Conservation (phyloP, 2,329 filamentous ascomycete species). For the Cyphellophora europaea region DNA sequence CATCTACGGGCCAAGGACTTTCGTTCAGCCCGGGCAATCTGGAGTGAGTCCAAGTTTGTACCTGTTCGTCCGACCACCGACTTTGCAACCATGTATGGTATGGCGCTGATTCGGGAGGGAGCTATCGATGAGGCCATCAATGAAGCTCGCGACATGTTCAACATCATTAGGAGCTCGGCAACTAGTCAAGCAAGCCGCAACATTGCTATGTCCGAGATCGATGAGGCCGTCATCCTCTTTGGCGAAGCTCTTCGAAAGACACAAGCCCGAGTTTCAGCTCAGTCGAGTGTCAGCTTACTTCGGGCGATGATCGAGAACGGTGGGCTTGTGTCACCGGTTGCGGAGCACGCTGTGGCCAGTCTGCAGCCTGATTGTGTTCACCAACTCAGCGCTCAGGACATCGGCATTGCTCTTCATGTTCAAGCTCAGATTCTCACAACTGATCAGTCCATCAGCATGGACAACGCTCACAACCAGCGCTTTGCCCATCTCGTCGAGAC, state of each 20-base stretch:
- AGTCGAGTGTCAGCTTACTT: constrained; percentile 49
- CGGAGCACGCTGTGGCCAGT: constrained; percentile 51
- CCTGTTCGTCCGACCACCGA: constrained; percentile 34
- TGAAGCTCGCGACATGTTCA: constrained; percentile 78
- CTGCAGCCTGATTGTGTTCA: constrained; percentile 51
- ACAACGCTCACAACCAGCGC: constrained; percentile 49
- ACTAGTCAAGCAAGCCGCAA: constrained; percentile 32
- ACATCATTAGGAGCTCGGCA: constrained; percentile 61
- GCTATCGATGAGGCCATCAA: constrained; percentile 72
- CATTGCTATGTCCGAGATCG: constrained; percentile 67
- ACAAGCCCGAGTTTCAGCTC: constrained; percentile 41
- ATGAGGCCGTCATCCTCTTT: constrained; percentile 70
- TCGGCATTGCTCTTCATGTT: constrained; percentile 53
- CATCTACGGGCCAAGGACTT: constrained; percentile 77
- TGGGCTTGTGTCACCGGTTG: constrained; percentile 49
- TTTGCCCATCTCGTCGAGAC: constrained; percentile 55
- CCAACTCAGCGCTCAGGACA: constrained; percentile 40
- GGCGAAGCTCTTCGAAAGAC: constrained; percentile 47
- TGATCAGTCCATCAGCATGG: constrained; percentile 31
- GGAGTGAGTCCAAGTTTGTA: constrained; percentile 60
- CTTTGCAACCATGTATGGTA: constrained; percentile 80
- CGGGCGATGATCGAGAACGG: constrained; percentile 59
- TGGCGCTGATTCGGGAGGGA: constrained; percentile 78
- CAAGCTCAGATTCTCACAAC: constrained; percentile 41
- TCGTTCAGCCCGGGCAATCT: constrained; percentile 66